A percentile compares a stretch with the other conserved stretches of the same genome.
Conservation (phyloP, 768 basidiomycete species). For the Thelephora aurantiotincta region DNA sequence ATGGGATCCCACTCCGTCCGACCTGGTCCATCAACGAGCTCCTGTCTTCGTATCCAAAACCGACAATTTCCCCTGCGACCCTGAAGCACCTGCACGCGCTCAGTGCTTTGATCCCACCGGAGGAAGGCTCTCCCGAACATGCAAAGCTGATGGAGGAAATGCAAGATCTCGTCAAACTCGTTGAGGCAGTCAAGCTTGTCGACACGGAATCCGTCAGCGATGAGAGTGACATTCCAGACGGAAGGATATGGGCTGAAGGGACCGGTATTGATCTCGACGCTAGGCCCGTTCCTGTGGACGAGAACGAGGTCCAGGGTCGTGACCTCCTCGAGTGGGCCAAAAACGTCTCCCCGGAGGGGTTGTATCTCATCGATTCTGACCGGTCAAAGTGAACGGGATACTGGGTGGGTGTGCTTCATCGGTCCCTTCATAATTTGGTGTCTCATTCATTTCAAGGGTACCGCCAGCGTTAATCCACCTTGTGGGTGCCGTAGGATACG, state of each 20-base stretch:
- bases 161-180: constrained; percentile 59
- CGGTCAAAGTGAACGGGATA: constrained; percentile 1
- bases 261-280: constrained; percentile 18
- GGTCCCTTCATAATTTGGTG: no score
- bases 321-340: constrained; percentile 8
- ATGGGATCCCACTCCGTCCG: constrained; percentile 49
- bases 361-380: constrained; percentile 12
- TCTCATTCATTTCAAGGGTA: no score
- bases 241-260: constrained; percentile 27
- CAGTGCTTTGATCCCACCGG: constrained; percentile 59
- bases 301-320: constrained; percentile 3
- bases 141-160: constrained; percentile 39
- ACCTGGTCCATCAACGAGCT: constrained; percentile 75
- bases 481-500: no score
- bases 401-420: not conserved
- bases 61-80: constrained; percentile 39
- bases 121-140: constrained; percentile 40
- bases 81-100: constrained; percentile 55
- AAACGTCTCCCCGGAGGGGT: constrained; percentile 5
- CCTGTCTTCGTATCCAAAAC: constrained; percentile 63
- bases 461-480: no score
- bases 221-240: constrained; percentile 21
- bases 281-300: constrained; percentile 1
- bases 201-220: constrained; percentile 14
- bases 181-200: constrained; percentile 69